phyloP scores from a whole-genome alignment of 2,329 filamentous ascomycete genomes.

The Aspergillus sp. region DNA sequence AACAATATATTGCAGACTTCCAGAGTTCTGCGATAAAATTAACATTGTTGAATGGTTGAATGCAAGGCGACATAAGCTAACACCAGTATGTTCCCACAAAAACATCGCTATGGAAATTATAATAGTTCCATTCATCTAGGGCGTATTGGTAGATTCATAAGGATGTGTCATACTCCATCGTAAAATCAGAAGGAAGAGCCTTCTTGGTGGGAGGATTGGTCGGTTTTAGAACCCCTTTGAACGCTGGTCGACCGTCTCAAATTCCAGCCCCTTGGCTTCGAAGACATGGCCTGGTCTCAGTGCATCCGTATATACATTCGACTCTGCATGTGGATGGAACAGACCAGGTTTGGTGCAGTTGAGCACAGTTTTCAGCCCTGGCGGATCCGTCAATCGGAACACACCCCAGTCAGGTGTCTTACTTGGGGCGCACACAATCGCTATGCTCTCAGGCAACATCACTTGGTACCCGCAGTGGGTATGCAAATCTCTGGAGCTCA shows the following conservation, averaged over 20 bases:
- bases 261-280: slow-evolving; percentile 61
- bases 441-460: slow-evolving; percentile 94
- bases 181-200: no score
- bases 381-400: slow-evolving; percentile 89
- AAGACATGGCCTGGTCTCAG: slow-evolving; percentile 66
- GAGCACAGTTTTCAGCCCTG: slow-evolving; percentile 79
- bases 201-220: not conserved
- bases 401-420: slow-evolving; percentile 75
- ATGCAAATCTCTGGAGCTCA: slow-evolving; percentile 90
- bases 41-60: no score
- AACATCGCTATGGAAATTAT: no score
- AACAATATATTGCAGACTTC: no score
- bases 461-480: slow-evolving; percentile 93
- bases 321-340: slow-evolving; percentile 72
- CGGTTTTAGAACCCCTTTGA: slow-evolving; percentile 12
- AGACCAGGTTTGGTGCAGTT: slow-evolving; percentile 71
- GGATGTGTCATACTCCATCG: no score
- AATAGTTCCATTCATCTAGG: no score
- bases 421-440: slow-evolving; percentile 89
- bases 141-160: no score
- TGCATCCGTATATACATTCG: slow-evolving; percentile 74
- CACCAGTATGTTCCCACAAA: no score
- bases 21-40: no score
- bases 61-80: no score
- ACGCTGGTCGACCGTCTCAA: slow-evolving; percentile 62